These are phyloP conservation scores for Cystobasidium slooffiae DNA, from an alignment of 1,284 basidiomycete species.

Conservation along the genomic window DNA sequence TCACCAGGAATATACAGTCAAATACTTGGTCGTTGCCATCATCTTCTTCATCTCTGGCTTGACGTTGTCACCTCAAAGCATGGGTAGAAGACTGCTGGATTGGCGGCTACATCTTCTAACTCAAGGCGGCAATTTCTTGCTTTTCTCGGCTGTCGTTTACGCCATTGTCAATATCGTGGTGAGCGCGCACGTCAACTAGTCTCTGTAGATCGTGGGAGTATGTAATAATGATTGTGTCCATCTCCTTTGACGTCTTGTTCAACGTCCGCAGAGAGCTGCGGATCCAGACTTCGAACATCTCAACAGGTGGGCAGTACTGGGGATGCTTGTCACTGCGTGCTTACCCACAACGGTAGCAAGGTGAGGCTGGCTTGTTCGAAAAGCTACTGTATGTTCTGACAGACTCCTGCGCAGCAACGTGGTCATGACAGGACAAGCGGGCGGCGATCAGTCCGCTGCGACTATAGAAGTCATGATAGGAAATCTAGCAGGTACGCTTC, in stretches of 20 bases:
- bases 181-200: neutral
- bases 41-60: slow-evolving; percentile 57
- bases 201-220: no score
- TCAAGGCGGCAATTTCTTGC: slow-evolving; percentile 53
- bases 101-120: slow-evolving; percentile 54
- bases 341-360: slow-evolving; percentile 51
- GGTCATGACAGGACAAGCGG: slow-evolving; percentile 55
- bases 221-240: no score
- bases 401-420: slow-evolving; percentile 51
- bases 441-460: slow-evolving; percentile 49
- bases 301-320: slow-evolving; percentile 50
- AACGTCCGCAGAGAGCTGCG: slow-evolving; percentile 49
- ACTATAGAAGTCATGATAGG: slow-evolving; percentile 52
- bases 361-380: slow-evolving; percentile 45
- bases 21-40: slow-evolving; percentile 54
- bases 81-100: slow-evolving; percentile 51
- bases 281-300: slow-evolving; percentile 49
- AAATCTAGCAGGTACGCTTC: slow-evolving; percentile 47
- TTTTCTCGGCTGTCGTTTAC: slow-evolving; percentile 53
- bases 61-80: slow-evolving; percentile 51
- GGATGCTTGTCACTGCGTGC: slow-evolving; percentile 53
- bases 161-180: slow-evolving; percentile 51
- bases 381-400: slow-evolving; percentile 50
- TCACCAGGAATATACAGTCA: slow-evolving; percentile 27
- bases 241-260: no score